Percentiles rank a stretch among this genome's conserved stretches.
Conservation (phyloP, 176 grass and related monocot species). For the Lolium rigidum region DNA sequence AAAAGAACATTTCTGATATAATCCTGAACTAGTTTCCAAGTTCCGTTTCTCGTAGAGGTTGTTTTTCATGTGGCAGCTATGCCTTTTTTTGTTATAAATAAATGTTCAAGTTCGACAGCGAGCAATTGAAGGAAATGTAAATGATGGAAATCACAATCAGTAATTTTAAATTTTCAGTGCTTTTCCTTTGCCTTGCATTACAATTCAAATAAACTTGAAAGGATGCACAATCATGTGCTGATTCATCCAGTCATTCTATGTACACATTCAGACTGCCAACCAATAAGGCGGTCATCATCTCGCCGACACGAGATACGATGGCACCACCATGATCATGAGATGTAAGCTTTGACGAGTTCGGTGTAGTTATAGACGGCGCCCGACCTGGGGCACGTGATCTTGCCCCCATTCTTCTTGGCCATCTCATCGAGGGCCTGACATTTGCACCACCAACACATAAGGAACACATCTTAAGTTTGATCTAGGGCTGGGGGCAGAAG, state of each 20-base stretch:
- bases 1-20: too few species aligned
- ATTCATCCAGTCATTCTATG: constrained; percentile 43
- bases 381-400: constrained; percentile 88
- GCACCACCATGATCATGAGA: constrained; percentile 53
- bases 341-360: constrained; percentile 83
- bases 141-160: background rate
- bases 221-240: constrained; percentile 23
- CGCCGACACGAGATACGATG: background rate
- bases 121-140: background rate
- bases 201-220: constrained; percentile 44
- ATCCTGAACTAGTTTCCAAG: too few species aligned
- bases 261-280: constrained; percentile 52
- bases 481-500: background rate
- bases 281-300: background rate
- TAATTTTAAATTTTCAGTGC: constrained; percentile 3
- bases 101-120: background rate
- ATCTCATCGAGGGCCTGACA: constrained; percentile 90
- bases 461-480: background rate
- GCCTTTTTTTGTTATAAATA: background rate
- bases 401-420: constrained; percentile 81
- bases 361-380: constrained; percentile 62
- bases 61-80: background rate
- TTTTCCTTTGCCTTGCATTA: constrained; percentile 27
- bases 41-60: too few species aligned
- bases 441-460: constrained; percentile 1